phyloP scores from a whole-genome alignment of 352 stramenopile genomes.

The Globisporangium yorkense region DNA sequence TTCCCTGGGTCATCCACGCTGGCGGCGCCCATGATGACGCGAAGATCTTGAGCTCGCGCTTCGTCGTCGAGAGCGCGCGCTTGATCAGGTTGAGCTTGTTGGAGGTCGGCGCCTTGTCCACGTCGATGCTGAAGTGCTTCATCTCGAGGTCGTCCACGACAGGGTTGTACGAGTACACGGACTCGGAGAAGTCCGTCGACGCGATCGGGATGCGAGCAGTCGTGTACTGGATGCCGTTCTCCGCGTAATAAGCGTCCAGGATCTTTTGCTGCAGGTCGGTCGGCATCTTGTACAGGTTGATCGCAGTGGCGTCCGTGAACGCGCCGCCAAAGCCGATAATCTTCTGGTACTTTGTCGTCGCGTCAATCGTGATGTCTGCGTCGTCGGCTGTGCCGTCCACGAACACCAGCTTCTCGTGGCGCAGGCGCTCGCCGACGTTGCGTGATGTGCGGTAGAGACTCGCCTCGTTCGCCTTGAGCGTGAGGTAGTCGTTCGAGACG shows the following conservation, averaged over 20 bases:
- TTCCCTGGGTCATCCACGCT: constrained; percentile 80
- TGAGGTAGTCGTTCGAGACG: constrained; percentile 40
- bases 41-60: constrained; percentile 57
- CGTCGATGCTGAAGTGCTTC: constrained; percentile 64
- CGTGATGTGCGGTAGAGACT: constrained; percentile 37
- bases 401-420: constrained; percentile 27
- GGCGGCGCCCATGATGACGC: constrained; percentile 85
- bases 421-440: constrained; percentile 42
- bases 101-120: constrained; percentile 51
- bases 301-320: constrained; percentile 82
- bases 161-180: constrained; percentile 82
- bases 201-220: constrained; percentile 76
- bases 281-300: constrained; percentile 69
- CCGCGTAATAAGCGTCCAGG: constrained; percentile 66
- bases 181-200: constrained; percentile 82
- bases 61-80: constrained; percentile 33
- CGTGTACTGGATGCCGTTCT: constrained; percentile 72
- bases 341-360: constrained; percentile 54
- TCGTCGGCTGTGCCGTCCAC: constrained; percentile 19
- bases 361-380: constrained; percentile 43
- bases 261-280: constrained; percentile 50
- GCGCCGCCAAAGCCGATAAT: constrained; percentile 86
- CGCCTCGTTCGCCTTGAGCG: constrained; percentile 27
- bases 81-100: constrained; percentile 74
- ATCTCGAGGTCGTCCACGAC: constrained; percentile 54